Evolutionary conservation across 441 rosid species (phyloP), one percentile per base, ranked within the genome.

Genomic region (Eutrema salsugineum): DNA sequence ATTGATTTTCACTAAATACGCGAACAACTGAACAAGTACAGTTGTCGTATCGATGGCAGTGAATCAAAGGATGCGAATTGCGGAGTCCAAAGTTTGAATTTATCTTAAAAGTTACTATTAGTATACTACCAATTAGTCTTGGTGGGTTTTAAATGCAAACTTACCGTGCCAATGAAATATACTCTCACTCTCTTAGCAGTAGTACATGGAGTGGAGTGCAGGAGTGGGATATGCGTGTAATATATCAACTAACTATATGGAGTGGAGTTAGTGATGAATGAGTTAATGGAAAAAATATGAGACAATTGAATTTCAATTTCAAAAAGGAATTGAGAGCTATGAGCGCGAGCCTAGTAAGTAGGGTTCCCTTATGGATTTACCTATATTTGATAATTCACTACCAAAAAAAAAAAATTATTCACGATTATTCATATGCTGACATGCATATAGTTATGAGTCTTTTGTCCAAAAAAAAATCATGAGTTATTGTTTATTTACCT

Each of bases 311-410:
- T 49, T 50, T 50, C 10, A 28, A 11, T 58, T 67, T 74, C 49
- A 59, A 22, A 42, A 30, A 12, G 8, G 11, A 39, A 65, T 32
- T 32, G 68, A 66, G 68, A 59, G 73, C 72, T 42, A 59, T 50
- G 77, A 72, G 32, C 5, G 5, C 5, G 5, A 39, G 15, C 30
- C 75, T 71, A 63, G 32, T n/a, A 48, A 38, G 33, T 59, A 50
- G 74, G 66, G 15, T 38, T 44, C 30, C 53, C 50, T 4, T 50
- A 11, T 49, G 20, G 11, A 20, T n/a, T 49, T 55, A 6, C n/a
- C 40, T 60, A 42, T 61, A 15, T 60, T 42, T 15, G 33, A 42
- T 27, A 27, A 50, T 60, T 60, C 9, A 12, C n/a, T 43, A 9
- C 8, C 22, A 20, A 20, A 60, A 43, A 30, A 61, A 12, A 17